Percentiles rank a stretch among this genome's conserved stretches.
Conservation (phyloP, 305 asterid species). For the Ajuga reptans region DNA sequence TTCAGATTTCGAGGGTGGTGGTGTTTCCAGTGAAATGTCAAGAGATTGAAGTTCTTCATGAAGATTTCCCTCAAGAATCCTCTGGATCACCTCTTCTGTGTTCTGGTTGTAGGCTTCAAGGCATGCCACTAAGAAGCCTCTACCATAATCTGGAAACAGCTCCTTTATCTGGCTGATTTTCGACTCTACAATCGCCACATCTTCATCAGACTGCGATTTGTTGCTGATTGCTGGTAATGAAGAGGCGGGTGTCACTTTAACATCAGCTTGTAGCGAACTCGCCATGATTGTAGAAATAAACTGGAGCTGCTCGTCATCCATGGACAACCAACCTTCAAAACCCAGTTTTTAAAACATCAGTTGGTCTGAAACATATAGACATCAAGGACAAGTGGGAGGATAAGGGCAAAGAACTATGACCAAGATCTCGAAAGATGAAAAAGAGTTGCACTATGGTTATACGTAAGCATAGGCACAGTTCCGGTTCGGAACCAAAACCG, state of each 20-base stretch:
- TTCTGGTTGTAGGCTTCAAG: conserved; percentile 86
- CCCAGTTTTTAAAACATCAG: conserved; percentile 9
- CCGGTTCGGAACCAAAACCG: no score
- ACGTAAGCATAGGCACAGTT: no score
- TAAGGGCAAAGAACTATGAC: not conserved
- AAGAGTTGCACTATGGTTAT: not conserved
- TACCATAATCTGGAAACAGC: conserved; percentile 82
- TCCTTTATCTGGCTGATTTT: conserved; percentile 91
- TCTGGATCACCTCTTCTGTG: conserved; percentile 91
- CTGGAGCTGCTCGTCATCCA: conserved; percentile 65
- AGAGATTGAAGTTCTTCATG: conserved; percentile 67
- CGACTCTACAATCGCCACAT: conserved; percentile 66
- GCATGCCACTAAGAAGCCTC: conserved; percentile 74
- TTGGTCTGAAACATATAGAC: conserved; percentile 1
- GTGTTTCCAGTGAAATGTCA: conserved; percentile 47
- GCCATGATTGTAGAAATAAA: conserved; percentile 48
- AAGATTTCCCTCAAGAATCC: conserved; percentile 84
- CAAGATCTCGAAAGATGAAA: not conserved
- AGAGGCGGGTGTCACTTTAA: conserved; percentile 19
- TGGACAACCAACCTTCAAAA: conserved; percentile 70
- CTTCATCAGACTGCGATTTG: conserved; percentile 48
- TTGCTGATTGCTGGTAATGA: conserved; percentile 27
- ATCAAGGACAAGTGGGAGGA: not conserved
- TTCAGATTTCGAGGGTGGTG: conserved; percentile 41
- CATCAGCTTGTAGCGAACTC: conserved; percentile 33